A percentile compares a stretch with the other conserved stretches of the same genome.
Conservation (phyloP, 2,329 filamentous ascomycete genomes). For the Raffaelea arxii region DNA sequence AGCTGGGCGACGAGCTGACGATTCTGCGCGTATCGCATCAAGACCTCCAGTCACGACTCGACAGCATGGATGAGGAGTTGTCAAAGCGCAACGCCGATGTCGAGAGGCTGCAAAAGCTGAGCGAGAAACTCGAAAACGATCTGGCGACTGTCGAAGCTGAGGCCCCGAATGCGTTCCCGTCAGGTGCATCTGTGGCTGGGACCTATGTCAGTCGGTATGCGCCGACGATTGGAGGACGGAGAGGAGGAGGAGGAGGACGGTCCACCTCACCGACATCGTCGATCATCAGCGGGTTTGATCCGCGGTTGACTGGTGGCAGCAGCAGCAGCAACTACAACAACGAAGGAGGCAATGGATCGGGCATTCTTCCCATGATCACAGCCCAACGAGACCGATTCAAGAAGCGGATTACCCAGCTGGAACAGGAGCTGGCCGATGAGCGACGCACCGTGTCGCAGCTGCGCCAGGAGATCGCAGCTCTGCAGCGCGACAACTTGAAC, state of each 20-base stretch:
- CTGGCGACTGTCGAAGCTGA: conserved; percentile 80
- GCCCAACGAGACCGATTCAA: conserved; percentile 98
- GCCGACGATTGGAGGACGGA: conserved; percentile 44
- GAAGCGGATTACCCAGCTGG: conserved; percentile 84
- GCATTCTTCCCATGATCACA: conserved; percentile 95
- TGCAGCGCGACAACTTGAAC: conserved; percentile 93
- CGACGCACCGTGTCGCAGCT: conserved; percentile 77
- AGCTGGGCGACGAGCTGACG: conserved; percentile 86
- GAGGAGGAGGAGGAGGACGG: conserved; percentile 47
- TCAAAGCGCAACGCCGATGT: conserved; percentile 77
- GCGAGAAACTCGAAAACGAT: conserved; percentile 85
- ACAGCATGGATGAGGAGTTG: conserved; percentile 73
- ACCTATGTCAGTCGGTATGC: conserved; percentile 79
- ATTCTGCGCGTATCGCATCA: conserved; percentile 89
- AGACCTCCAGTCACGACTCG: conserved; percentile 72
- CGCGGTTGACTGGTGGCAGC: conserved; percentile 32
- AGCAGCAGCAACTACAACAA: background rate
- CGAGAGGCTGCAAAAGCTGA: conserved; percentile 74
- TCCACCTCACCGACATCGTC: conserved; percentile 85
- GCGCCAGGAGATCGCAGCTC: conserved; percentile 77
- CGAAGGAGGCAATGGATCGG: conserved; percentile 62
- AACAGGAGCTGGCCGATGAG: conserved; percentile 77
- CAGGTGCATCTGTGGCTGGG: conserved; percentile 83
- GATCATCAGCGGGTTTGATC: conserved; percentile 95
- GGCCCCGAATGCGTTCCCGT: conserved; percentile 72